These are phyloP conservation scores for Trichocladium uniseriatum DNA, from an alignment of 495 filamentous ascomycete genomes.

Conservation along the genomic window DNA sequence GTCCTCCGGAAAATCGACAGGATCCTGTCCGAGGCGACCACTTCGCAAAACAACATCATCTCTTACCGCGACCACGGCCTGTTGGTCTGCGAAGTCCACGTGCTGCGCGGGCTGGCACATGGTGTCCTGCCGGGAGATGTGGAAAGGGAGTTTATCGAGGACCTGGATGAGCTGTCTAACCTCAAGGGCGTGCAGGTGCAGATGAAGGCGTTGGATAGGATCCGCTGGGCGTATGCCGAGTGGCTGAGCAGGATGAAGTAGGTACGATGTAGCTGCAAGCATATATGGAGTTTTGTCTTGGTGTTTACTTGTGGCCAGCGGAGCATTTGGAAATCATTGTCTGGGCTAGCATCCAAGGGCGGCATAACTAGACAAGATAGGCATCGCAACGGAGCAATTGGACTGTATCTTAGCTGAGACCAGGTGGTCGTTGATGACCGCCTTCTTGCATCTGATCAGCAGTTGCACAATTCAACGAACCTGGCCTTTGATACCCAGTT, in stretches of 20 bases:
- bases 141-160: conserved; percentile 73
- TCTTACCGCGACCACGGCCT: conserved; percentile 86
- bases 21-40: conserved; percentile 58
- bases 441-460: too few relatives aligned
- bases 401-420: too few relatives aligned
- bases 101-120: conserved; percentile 57
- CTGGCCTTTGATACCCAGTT: too few relatives aligned
- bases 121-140: conserved; percentile 58
- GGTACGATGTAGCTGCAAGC: neutral
- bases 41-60: conserved; percentile 54
- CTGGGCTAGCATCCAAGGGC: neutral
- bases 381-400: too few relatives aligned
- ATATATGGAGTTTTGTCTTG: neutral
- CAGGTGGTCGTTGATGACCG: too few relatives aligned
- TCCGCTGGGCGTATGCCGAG: conserved; percentile 78
- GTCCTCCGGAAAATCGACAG: conserved; percentile 78
- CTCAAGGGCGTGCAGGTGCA: conserved; percentile 66
- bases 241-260: conserved; percentile 43
- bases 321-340: neutral
- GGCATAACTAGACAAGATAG: too few relatives aligned
- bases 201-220: conserved; percentile 64
- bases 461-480: too few relatives aligned
- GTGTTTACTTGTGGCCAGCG: neutral
- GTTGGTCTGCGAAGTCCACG: conserved; percentile 78
- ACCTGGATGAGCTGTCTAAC: conserved; percentile 73